phyloP scores from a whole-genome alignment of 169 alveolate genomes.

The Ophryocystis elektroscirrha region DNA sequence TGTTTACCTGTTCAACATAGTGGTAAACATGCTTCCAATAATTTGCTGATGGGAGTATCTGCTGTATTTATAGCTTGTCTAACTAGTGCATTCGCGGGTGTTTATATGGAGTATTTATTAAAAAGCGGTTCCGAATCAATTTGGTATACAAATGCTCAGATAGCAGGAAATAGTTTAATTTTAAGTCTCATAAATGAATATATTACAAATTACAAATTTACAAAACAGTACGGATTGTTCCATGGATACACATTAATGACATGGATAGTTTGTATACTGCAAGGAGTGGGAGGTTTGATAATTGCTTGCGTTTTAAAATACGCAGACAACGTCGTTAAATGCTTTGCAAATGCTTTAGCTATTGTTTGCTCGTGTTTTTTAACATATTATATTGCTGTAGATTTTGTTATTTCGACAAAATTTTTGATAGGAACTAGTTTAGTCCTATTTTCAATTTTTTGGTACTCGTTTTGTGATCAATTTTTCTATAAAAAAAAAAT shows the following conservation, averaged over 20 bases:
- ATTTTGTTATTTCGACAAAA: constrained; percentile 9
- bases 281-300: constrained; percentile 45
- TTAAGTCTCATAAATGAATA: constrained; percentile 18
- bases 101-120: constrained; percentile 30
- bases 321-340: constrained; percentile 44
- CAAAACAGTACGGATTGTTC: constrained; percentile 21
- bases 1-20: constrained; percentile 6
- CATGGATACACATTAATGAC: constrained; percentile 27
- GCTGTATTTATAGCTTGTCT: constrained; percentile 41
- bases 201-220: constrained; percentile 14
- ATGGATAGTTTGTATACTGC: constrained; percentile 24
- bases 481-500: too few species aligned
- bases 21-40: constrained; percentile 3
- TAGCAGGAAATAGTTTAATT: constrained; percentile 28
- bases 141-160: constrained; percentile 39
- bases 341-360: constrained; percentile 31
- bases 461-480: too few species aligned
- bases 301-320: constrained; percentile 46
- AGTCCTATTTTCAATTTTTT: constrained; percentile 9
- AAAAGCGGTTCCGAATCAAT: constrained; percentile 20
- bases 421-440: constrained; percentile 8
- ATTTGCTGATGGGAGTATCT: constrained; percentile 22
- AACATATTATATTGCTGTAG: constrained; percentile 9
- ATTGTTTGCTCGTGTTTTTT: constrained; percentile 17
- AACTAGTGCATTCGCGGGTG: constrained; percentile 45